These are phyloP conservation scores for Vitis rupestris DNA, from an alignment of 164 flowering plant genomes.

Conservation along the genomic window DNA sequence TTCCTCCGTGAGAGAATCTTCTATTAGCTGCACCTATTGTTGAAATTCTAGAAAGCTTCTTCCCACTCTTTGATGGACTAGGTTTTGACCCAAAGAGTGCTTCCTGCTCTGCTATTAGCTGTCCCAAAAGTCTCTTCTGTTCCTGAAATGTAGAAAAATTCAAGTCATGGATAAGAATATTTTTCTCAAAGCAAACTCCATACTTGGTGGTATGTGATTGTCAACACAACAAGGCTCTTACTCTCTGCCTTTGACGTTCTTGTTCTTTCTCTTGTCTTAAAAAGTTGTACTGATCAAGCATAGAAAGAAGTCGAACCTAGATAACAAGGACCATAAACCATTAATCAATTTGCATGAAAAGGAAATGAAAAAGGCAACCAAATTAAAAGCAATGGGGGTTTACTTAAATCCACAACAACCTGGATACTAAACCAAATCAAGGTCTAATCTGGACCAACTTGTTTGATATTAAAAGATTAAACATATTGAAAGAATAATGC, in stretches of 20 bases:
- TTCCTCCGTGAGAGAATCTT: slow-evolving; percentile 42
- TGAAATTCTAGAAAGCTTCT: slow-evolving; percentile 32
- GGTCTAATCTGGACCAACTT: neutral
- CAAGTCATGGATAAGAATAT: neutral
- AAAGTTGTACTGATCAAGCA: slow-evolving; percentile 37
- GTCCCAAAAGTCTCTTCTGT: slow-evolving; percentile 66
- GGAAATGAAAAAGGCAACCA: neutral
- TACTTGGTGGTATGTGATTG: neutral
- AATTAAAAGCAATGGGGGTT: neutral
- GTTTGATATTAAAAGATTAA: neutral
- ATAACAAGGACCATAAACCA: neutral
- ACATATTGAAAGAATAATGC: slow-evolving; percentile 12
- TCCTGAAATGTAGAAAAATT: slow-evolving; percentile 26
- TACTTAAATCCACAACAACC: neutral
- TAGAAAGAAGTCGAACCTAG: slow-evolving; percentile 33
- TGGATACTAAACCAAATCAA: neutral
- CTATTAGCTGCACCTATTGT: slow-evolving; percentile 24
- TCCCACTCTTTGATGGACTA: slow-evolving; percentile 47
- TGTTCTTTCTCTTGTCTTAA: slow-evolving; percentile 41
- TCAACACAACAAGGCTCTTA: slow-evolving; percentile 11
- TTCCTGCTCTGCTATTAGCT: slow-evolving; percentile 73
- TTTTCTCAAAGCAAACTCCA: neutral
- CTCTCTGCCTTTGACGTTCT: slow-evolving; percentile 37
- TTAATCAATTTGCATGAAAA: neutral
- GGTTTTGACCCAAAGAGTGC: slow-evolving; percentile 68